Conservation (phyloP, 2,329 filamentous ascomycete species). For the Ciborinia camelliae region DNA sequence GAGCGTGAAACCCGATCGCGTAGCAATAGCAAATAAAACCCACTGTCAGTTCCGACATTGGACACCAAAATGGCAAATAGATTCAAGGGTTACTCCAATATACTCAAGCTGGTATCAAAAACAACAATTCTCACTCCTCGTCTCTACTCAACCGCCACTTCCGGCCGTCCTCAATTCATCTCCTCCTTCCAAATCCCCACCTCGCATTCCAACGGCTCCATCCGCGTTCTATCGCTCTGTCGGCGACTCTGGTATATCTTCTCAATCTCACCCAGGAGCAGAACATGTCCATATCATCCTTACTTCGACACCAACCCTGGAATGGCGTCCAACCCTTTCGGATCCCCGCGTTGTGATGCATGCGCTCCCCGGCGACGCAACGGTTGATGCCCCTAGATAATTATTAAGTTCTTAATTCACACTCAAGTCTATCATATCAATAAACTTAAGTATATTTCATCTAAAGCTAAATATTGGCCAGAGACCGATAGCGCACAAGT, state of each 20-base stretch:
- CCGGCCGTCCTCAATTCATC: conserved; percentile 15
- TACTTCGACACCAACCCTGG: conserved; percentile 58
- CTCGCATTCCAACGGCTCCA: conserved; percentile 55
- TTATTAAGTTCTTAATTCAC: too few species aligned
- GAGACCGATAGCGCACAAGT: too few species aligned
- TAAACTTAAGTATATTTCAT: too few species aligned
- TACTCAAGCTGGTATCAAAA: not conserved
- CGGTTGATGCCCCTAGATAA: too few species aligned
- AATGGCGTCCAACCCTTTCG: conserved; percentile 82
- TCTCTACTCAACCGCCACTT: conserved; percentile 21
- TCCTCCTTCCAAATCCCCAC: conserved; percentile 15
- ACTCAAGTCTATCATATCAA: too few species aligned
- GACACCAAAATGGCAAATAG: not conserved
- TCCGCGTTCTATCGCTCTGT: conserved; percentile 85
- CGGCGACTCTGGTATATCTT: conserved; percentile 69
- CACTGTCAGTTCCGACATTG: not conserved
- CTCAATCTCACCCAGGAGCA: conserved; percentile 46
- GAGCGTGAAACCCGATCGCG: not conserved
- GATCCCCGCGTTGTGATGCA: too few species aligned
- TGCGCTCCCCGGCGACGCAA: too few species aligned
- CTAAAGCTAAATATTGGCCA: too few species aligned
- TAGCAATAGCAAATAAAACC: not conserved
- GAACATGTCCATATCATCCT: conserved; percentile 68
- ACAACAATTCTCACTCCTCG: conserved; percentile 7
- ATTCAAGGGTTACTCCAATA: not conserved